phyloP scores from a whole-genome alignment of 768 basidiomycete genomes.

The Vishniacozyma victoriae region DNA sequence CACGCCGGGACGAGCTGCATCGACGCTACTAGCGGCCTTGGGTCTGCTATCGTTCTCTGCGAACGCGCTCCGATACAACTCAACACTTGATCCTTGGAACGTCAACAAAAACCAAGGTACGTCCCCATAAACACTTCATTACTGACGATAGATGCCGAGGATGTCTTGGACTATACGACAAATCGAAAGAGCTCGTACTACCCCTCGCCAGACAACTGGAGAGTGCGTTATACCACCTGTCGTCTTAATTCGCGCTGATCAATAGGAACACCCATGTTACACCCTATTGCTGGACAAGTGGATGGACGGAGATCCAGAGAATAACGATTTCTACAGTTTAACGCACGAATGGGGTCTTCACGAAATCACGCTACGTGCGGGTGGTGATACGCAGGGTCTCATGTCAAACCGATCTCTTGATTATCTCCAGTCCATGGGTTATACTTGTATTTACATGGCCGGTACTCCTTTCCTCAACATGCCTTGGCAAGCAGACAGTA shows the following conservation, averaged over 20 bases:
- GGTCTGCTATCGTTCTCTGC: too few species aligned
- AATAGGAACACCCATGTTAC: constrained; percentile 37
- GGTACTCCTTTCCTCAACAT: constrained; percentile 91
- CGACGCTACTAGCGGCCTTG: too few species aligned
- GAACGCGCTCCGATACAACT: constrained; percentile 32
- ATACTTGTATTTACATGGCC: constrained; percentile 77
- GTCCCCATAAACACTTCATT: constrained; percentile 8
- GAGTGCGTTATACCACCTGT: constrained; percentile 44
- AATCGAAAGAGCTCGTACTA: constrained; percentile 66
- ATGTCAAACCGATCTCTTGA: constrained; percentile 59
- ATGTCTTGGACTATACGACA: constrained; percentile 62
- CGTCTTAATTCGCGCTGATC: background rate
- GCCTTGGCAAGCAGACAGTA: constrained; percentile 95
- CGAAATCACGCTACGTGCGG: constrained; percentile 82
- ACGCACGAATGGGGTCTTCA: constrained; percentile 76
- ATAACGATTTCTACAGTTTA: constrained; percentile 81
- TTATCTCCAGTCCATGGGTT: constrained; percentile 84
- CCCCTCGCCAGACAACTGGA: constrained; percentile 78
- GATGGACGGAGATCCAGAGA: constrained; percentile 83
- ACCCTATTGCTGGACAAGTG: constrained; percentile 74
- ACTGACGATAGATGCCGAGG: constrained; percentile 33
- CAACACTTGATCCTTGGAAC: constrained; percentile 45
- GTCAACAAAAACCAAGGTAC: constrained; percentile 45
- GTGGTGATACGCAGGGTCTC: constrained; percentile 81
- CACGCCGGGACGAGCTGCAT: too few species aligned